Conservation (phyloP, 2,329 filamentous ascomycete genomes). For the Cercospora sp. region DNA sequence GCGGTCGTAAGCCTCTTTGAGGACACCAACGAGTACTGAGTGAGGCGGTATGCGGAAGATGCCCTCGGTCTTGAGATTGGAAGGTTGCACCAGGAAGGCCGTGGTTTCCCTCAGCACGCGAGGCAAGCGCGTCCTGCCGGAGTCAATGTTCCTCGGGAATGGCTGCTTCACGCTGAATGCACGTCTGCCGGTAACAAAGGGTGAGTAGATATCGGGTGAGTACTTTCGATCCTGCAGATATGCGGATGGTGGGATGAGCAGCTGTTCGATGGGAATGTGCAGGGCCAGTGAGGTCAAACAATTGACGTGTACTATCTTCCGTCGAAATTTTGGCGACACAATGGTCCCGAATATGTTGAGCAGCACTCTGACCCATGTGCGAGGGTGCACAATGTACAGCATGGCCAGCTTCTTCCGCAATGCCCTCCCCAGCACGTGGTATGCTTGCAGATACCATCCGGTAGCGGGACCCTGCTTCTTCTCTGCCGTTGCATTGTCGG, state of each 20-base stretch:
- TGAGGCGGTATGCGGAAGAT: constrained; percentile 57
- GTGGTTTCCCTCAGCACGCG: constrained; percentile 56
- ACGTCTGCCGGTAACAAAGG: constrained; percentile 48
- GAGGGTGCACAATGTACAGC: constrained; percentile 60
- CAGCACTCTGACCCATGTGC: constrained; percentile 58
- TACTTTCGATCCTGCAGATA: constrained; percentile 57
- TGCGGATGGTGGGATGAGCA: constrained; percentile 56
- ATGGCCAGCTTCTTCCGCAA: constrained; percentile 58
- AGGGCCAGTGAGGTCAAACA: constrained; percentile 52
- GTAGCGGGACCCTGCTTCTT: constrained; percentile 54
- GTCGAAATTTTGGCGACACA: constrained; percentile 58
- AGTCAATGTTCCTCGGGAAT: constrained; percentile 47
- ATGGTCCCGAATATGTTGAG: constrained; percentile 59
- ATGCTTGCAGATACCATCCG: constrained; percentile 60
- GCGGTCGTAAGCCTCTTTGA: constrained; percentile 58
- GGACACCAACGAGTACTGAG: constrained; percentile 50
- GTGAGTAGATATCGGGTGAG: constrained; percentile 49
- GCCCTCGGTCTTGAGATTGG: constrained; percentile 53
- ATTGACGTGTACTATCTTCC: constrained; percentile 59
- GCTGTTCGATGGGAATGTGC: constrained; percentile 54
- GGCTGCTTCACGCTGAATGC: constrained; percentile 52
- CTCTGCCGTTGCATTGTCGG: constrained; percentile 45
- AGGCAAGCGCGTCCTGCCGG: constrained; percentile 52
- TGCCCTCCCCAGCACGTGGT: constrained; percentile 56
- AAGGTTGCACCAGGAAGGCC: constrained; percentile 52